Base-by-base conservation (phyloP, 2,329 filamentous ascomycete species). In the Lachnellula hyalina region DNA sequence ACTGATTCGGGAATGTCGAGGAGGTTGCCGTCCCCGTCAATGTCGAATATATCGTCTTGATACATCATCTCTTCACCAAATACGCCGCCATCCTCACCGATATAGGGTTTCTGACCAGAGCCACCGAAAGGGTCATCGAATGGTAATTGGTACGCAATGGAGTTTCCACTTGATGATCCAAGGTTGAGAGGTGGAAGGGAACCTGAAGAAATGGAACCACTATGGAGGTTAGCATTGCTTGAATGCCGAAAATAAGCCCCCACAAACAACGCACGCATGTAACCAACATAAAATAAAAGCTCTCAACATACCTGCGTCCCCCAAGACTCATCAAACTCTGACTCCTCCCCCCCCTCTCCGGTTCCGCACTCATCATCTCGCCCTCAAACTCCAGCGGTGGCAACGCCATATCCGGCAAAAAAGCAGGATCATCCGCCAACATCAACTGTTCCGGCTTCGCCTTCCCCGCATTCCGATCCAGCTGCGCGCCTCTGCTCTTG, bases 381-480 rank as follows among this genome's bases (percentile, higher is more conserved):
- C 23, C 23, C 49, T 82, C 77, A 21, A 82, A 68, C 34, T 85
- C 76, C 54, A 87, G 75, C 0, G 79, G 74, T 1, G 85, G 82
- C 25, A 90, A 74, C 35, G 76, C 74, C 35, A 84, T 77, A 44
- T 86, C 83, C 0, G 86, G 84, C 9, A 89, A 72, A 67, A 97
- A 96, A 42, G 82, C 79, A 0, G 91, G 90, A 65, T 97, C 93
- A 65, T 97, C 90, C 52, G 82, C 76, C 2, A 97, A 76, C 3
- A 90, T 75, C 53, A 96, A 84, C 62, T 92, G 85, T 23, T 88
- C 83, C 5, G 82, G 84, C 63, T 90, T 96, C 55, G 83, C 77
- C 67, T 85, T 90, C 51, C 84, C 86, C 49, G 86, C 87, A 54
- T 84, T 78, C 1, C 81, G 79, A 70, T 96, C 89, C 25, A 90